phyloP scores from a whole-genome alignment of 164 flowering plant genomes.

The Vitis cinerea region DNA sequence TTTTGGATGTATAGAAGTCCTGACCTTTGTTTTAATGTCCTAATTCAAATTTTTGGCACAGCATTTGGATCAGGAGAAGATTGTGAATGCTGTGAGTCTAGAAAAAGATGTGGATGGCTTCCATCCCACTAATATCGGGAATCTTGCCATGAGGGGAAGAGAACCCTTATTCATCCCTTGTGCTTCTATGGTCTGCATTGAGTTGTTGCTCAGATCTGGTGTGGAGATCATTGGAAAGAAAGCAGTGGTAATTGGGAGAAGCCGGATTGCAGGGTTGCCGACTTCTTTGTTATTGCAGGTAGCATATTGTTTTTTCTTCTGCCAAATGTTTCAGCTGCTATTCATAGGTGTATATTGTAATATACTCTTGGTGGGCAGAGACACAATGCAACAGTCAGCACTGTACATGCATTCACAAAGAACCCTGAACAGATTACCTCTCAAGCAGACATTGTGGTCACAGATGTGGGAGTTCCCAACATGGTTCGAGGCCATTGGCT shows the following conservation, averaged over 20 bases:
- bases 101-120: conserved; percentile 92
- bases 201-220: conserved; percentile 57
- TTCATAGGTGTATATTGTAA: too few species aligned
- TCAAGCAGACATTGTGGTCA: conserved; percentile 81
- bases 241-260: conserved; percentile 83
- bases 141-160: conserved; percentile 77
- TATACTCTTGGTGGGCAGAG: conserved; percentile 37
- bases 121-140: conserved; percentile 80
- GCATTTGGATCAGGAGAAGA: conserved; percentile 75
- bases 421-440: conserved; percentile 65
- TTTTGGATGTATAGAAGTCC: not conserved
- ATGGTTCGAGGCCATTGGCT: conserved; percentile 82
- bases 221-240: conserved; percentile 69
- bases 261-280: conserved; percentile 82
- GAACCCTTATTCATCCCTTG: conserved; percentile 84
- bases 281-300: conserved; percentile 81
- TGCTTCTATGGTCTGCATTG: conserved; percentile 79
- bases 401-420: conserved; percentile 59
- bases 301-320: conserved; percentile 5
- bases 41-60: conserved; percentile 29
- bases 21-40: conserved; percentile 11
- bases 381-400: conserved; percentile 80
- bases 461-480: conserved; percentile 80
- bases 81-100: conserved; percentile 53
- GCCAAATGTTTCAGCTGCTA: not conserved